phyloP scores from a whole-genome alignment of 1,284 basidiomycete genomes.

The Puccinia polysora region DNA sequence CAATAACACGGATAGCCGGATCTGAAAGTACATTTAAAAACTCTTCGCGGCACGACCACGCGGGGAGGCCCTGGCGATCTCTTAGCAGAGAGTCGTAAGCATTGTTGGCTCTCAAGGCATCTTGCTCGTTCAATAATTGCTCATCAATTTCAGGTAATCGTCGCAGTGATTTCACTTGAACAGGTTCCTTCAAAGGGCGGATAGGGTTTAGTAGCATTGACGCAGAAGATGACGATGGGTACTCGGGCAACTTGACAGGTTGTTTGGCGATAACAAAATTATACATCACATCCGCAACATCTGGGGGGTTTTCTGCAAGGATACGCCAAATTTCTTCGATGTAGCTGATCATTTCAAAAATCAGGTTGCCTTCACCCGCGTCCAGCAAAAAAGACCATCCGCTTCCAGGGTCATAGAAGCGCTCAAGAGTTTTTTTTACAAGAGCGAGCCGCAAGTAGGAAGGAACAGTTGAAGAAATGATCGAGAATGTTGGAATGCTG shows the following conservation, averaged over 20 bases:
- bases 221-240: neutral
- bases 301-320: constrained; percentile 51
- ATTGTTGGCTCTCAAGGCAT: constrained; percentile 49
- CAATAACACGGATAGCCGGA: constrained; percentile 63
- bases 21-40: constrained; percentile 62
- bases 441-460: constrained; percentile 81
- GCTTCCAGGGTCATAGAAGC: constrained; percentile 54
- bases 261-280: constrained; percentile 46
- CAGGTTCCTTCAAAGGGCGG: constrained; percentile 17
- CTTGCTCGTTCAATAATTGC: constrained; percentile 9
- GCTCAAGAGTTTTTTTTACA: constrained; percentile 45
- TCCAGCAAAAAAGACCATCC: constrained; percentile 59
- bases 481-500: constrained; percentile 67
- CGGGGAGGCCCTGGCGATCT: constrained; percentile 66
- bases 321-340: constrained; percentile 58
- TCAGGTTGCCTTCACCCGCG: constrained; percentile 65
- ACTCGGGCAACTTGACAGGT: constrained; percentile 35
- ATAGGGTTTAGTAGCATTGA: constrained; percentile 7
- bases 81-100: constrained; percentile 63
- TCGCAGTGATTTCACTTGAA: constrained; percentile 42
- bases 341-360: constrained; percentile 69
- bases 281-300: constrained; percentile 50
- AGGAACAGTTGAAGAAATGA: constrained; percentile 67
- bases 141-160: constrained; percentile 12
- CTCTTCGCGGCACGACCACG: constrained; percentile 64